A percentile compares a stretch with the other conserved stretches of the same genome.
Evolutionary conservation across 306 rosid genomes (phyloP).

Genomic region (Geum urbanum): DNA sequence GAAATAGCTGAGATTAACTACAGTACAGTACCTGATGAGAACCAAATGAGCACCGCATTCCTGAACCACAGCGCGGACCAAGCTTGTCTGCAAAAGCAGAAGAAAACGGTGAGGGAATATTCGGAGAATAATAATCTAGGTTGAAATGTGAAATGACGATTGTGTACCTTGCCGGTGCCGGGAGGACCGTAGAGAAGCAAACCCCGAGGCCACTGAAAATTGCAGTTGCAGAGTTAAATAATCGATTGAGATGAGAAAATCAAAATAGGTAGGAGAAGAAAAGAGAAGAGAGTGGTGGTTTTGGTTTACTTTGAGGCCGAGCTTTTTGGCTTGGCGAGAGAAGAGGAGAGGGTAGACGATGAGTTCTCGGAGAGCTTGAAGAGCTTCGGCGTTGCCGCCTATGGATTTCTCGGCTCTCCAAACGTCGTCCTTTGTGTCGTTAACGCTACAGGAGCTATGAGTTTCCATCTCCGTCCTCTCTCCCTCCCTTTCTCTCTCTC

Average conservation of each 20-base stretch:
- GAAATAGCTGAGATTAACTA: background rate
- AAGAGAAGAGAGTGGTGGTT: slow-evolving; percentile 2
- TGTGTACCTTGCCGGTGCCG: slow-evolving; percentile 80
- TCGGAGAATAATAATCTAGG: slow-evolving; percentile 2
- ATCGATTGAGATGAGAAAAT: background rate
- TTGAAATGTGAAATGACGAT: background rate
- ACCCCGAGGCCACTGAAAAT: slow-evolving; percentile 81
- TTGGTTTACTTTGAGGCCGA: slow-evolving; percentile 30
- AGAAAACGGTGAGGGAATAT: slow-evolving; percentile 7
- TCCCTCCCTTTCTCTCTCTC: no score
- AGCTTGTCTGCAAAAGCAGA: slow-evolving; percentile 55
- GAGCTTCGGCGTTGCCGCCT: slow-evolving; percentile 69
- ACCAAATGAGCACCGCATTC: slow-evolving; percentile 81
- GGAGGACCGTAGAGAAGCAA: slow-evolving; percentile 87
- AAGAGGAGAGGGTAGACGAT: slow-evolving; percentile 61
- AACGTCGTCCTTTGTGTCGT: background rate
- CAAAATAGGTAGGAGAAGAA: background rate
- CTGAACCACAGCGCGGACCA: slow-evolving; percentile 78
- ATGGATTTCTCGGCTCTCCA: slow-evolving; percentile 75
- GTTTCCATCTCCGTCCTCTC: no score
- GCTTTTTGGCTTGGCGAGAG: slow-evolving; percentile 43
- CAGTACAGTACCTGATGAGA: slow-evolving; percentile 54
- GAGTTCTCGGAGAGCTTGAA: slow-evolving; percentile 71
- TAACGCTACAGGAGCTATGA: slow-evolving; percentile 19
- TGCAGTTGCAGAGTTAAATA: slow-evolving; percentile 1